Percentiles rank a stretch among this genome's conserved stretches.
phyloP scores from a whole-genome alignment of 768 basidiomycete species.

The Podaxis pistillaris region DNA sequence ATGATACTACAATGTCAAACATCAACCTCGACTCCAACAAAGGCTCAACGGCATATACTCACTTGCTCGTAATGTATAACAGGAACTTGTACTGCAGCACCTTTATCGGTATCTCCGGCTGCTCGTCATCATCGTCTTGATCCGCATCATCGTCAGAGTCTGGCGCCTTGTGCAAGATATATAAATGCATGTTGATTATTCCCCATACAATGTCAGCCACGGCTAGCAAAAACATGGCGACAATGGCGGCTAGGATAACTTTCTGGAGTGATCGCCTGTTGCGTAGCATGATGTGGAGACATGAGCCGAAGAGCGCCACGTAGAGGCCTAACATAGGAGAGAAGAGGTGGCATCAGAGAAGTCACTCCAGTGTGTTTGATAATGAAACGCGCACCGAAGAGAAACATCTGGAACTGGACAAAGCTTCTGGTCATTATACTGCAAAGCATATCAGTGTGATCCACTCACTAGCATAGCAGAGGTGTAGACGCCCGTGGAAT shows the following conservation, averaged over 20 bases:
- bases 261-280: slow-evolving; percentile 24
- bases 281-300: slow-evolving; percentile 20
- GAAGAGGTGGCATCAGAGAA: not conserved
- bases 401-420: slow-evolving; percentile 12
- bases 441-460: not conserved
- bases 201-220: slow-evolving; percentile 30
- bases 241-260: slow-evolving; percentile 25
- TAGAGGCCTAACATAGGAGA: slow-evolving; percentile 3
- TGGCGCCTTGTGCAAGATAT: slow-evolving; percentile 22
- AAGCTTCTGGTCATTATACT: not conserved
- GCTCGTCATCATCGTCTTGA: not conserved
- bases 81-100: slow-evolving; percentile 28
- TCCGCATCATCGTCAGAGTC: not conserved
- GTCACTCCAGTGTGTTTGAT: not conserved
- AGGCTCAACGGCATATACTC: slow-evolving; percentile 12
- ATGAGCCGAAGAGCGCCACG: slow-evolving; percentile 12
- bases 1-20: slow-evolving; percentile 21
- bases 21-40: not conserved
- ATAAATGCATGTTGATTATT: slow-evolving; percentile 27
- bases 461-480: slow-evolving; percentile 8
- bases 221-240: slow-evolving; percentile 27
- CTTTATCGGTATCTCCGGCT: slow-evolving; percentile 22
- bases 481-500: slow-evolving; percentile 6
- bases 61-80: slow-evolving; percentile 33
- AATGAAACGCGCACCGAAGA: slow-evolving; percentile 3